A percentile compares a stretch with the other conserved stretches of the same genome.
Conservation (phyloP, 129 eudicot species). For the Pittosporum tobira region DNA sequence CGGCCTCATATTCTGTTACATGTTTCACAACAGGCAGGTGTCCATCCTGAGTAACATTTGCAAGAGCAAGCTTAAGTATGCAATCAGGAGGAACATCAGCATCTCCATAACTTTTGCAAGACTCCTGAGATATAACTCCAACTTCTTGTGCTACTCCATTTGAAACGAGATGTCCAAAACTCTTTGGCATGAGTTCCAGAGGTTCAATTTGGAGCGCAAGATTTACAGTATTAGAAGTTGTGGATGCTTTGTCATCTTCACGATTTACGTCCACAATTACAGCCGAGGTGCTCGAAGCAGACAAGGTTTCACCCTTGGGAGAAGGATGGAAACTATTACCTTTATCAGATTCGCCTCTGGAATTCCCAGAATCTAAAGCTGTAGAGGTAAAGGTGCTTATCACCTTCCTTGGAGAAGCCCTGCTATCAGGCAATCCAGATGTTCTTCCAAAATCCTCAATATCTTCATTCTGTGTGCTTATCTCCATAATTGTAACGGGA, state of each 20-base stretch:
- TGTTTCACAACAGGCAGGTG: slow-evolving; percentile 30
- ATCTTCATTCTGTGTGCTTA: slow-evolving; percentile 11
- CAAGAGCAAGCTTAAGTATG: slow-evolving; percentile 16
- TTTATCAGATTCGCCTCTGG: slow-evolving; percentile 22
- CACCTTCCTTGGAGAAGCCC: not conserved
- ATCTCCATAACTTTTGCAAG: slow-evolving; percentile 2
- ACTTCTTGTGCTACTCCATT: too few relatives aligned
- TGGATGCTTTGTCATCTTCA: slow-evolving; percentile 5
- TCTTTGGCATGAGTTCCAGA: not conserved
- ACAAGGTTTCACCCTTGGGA: slow-evolving; percentile 24
- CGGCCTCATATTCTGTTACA: slow-evolving; percentile 26
- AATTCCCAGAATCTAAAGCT: slow-evolving; percentile 27
- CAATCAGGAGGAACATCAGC: slow-evolving; percentile 4
- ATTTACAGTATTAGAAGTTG: slow-evolving; percentile 1
- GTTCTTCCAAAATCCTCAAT: slow-evolving; percentile 2
- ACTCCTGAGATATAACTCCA: too few relatives aligned
- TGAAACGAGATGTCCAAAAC: slow-evolving; percentile 16
- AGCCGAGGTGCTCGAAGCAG: slow-evolving; percentile 33
- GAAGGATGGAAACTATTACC: slow-evolving; percentile 17
- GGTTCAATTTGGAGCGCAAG: not conserved
- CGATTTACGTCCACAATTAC: slow-evolving; percentile 17
- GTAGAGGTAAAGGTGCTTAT: slow-evolving; percentile 19
- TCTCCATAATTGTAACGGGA: slow-evolving; percentile 4
- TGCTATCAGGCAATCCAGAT: slow-evolving; percentile 8
- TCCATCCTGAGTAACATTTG: slow-evolving; percentile 31